Percentiles rank a stretch among this genome's conserved stretches.
These are phyloP conservation scores for Knufia fluminis DNA, from an alignment of 2,329 filamentous ascomycete species.

Conservation along the genomic window DNA sequence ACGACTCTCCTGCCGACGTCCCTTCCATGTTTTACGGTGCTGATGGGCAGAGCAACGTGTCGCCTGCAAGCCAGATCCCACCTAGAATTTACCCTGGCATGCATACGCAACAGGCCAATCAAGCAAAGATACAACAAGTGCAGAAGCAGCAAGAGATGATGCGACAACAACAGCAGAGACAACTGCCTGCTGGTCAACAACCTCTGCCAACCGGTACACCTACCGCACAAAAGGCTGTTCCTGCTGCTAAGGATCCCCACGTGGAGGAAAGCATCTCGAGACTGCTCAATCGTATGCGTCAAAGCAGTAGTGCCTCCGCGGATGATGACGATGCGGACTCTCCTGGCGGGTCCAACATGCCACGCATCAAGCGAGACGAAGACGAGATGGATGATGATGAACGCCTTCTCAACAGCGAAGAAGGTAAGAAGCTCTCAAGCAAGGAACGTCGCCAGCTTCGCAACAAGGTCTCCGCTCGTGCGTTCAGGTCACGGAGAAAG, in stretches of 20 bases:
- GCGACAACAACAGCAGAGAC: constrained; percentile 43
- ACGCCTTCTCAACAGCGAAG: constrained; percentile 83
- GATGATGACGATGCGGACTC: constrained; percentile 41
- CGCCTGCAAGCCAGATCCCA: constrained; percentile 44
- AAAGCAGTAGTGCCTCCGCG: constrained; percentile 52
- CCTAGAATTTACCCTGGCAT: constrained; percentile 78
- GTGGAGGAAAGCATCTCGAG: constrained; percentile 92
- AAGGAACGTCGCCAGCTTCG: constrained; percentile 95
- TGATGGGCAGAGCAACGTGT: constrained; percentile 36
- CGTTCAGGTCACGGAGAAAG: constrained; percentile 96
- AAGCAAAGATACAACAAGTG: constrained; percentile 53
- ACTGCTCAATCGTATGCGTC: constrained; percentile 83
- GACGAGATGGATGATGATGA: constrained; percentile 99
- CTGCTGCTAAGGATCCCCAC: constrained; percentile 51
- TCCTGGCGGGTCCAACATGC: constrained; percentile 37
- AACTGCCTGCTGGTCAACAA: constrained; percentile 23
- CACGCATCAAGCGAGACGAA: constrained; percentile 79
- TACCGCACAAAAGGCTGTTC: constrained; percentile 27
- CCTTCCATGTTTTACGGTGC: constrained; percentile 57
- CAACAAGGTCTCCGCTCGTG: constrained; percentile 96
- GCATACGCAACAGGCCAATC: constrained; percentile 80
- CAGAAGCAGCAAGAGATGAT: constrained; percentile 54
- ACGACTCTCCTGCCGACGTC: constrained; percentile 46
- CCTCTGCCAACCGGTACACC: constrained; percentile 18
- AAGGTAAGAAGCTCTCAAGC: constrained; percentile 97